Conservation (phyloP, 2,329 filamentous ascomycete genomes). For the Corinectria fuckeliana region DNA sequence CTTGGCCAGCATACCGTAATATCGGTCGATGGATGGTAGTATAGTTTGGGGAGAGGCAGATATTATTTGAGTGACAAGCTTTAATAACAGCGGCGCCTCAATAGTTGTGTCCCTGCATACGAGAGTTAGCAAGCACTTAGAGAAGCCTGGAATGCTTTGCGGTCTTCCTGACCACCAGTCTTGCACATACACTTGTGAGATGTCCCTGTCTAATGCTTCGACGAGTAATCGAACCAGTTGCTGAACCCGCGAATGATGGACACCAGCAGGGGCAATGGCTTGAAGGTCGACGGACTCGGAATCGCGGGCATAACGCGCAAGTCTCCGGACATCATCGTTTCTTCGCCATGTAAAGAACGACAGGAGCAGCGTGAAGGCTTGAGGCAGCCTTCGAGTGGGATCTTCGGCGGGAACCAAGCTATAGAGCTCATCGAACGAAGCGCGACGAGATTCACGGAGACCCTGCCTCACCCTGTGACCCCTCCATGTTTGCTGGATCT, state of each 20-base stretch:
- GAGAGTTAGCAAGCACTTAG: conserved; percentile 18
- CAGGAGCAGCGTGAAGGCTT: conserved; percentile 56
- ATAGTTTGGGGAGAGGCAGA: conserved; percentile 31
- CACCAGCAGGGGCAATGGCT: conserved; percentile 42
- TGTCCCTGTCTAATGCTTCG: conserved; percentile 38
- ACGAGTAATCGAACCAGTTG: conserved; percentile 48
- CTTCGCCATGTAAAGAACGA: conserved; percentile 54
- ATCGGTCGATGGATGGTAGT: conserved; percentile 39
- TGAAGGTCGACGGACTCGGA: conserved; percentile 45
- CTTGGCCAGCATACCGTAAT: conserved; percentile 50
- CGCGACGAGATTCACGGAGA: conserved; percentile 64
- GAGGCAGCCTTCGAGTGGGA: conserved; percentile 44
- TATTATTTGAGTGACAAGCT: conserved; percentile 43
- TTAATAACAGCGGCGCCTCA: conserved; percentile 43
- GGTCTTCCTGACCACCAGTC: background rate
- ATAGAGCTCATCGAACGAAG: conserved; percentile 68
- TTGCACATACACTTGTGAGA: conserved; percentile 35
- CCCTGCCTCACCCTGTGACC: conserved; percentile 70
- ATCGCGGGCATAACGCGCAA: conserved; percentile 55
- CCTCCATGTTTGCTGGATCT: conserved; percentile 83
- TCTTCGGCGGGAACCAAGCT: conserved; percentile 42
- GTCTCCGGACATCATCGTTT: conserved; percentile 55
- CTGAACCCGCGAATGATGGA: conserved; percentile 41
- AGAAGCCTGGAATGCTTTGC: background rate
- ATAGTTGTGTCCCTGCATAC: conserved; percentile 22